These are phyloP conservation scores for Bimuria novae-zelandiae DNA, from an alignment of 2,329 filamentous ascomycete genomes.

Conservation along the genomic window DNA sequence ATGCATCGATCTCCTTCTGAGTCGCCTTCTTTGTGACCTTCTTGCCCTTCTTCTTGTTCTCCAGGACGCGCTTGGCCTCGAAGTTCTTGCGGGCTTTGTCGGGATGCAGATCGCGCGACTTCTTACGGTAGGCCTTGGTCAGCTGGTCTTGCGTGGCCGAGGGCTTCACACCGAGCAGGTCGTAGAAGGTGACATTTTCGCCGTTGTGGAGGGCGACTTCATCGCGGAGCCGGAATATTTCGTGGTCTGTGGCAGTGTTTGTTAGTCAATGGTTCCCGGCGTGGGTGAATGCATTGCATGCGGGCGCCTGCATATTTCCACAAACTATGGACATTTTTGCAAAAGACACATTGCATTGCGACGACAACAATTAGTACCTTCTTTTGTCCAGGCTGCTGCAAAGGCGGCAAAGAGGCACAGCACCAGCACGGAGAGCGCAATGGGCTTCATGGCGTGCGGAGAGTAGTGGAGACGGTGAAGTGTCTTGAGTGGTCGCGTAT, in stretches of 20 bases:
- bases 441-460: conserved; percentile 68
- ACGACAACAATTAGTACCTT: no score
- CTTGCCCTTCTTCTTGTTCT: conserved; percentile 59
- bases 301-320: background rate
- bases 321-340: background rate
- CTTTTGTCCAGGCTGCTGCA: conserved; percentile 83
- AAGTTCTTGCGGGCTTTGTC: conserved; percentile 93
- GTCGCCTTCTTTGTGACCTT: conserved; percentile 72
- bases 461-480: conserved; percentile 15
- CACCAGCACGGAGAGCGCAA: conserved; percentile 66
- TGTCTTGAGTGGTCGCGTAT: conserved; percentile 26
- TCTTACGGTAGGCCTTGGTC: conserved; percentile 91
- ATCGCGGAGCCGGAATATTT: conserved; percentile 95
- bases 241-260: conserved; percentile 69
- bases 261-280: conserved; percentile 23
- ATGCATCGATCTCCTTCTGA: conserved; percentile 74
- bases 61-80: conserved; percentile 65
- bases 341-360: conserved; percentile 14
- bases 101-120: conserved; percentile 80
- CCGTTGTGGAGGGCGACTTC: conserved; percentile 80
- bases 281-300: conserved; percentile 17
- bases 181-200: conserved; percentile 83
- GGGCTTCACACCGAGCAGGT: conserved; percentile 79
- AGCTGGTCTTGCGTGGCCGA: conserved; percentile 83
- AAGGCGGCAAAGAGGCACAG: conserved; percentile 70